Conservation (phyloP, 805 yeast genomes). For the Lachancea kluyveri region DNA sequence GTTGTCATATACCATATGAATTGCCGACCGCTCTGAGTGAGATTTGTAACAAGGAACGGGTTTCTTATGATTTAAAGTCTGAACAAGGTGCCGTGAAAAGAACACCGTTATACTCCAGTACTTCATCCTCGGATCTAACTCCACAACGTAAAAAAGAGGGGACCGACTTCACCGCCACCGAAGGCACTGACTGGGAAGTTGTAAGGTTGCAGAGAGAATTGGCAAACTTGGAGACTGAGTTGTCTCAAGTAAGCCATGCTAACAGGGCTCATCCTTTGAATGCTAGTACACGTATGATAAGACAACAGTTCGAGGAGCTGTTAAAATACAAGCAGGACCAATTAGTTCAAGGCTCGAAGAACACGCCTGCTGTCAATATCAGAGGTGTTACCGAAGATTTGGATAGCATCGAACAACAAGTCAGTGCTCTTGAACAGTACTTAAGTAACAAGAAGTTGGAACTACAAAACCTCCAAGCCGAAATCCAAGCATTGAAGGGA, state of each 20-base stretch:
- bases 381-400: conserved; percentile 55
- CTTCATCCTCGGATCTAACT: conserved; percentile 27
- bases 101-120: conserved; percentile 15
- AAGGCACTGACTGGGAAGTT: conserved; percentile 91
- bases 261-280: conserved; percentile 27
- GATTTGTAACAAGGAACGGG: conserved; percentile 79
- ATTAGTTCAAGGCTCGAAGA: conserved; percentile 12
- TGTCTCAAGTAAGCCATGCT: conserved; percentile 45
- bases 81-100: conserved; percentile 41
- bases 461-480: conserved; percentile 41
- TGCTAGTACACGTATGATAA: conserved; percentile 25
- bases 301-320: conserved; percentile 74
- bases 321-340: conserved; percentile 69
- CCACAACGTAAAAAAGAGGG: conserved; percentile 42
- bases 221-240: conserved; percentile 62
- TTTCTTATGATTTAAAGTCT: conserved; percentile 61
- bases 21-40: conserved; percentile 92
- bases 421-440: conserved; percentile 63
- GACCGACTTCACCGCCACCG: conserved; percentile 62
- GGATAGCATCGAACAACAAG: conserved; percentile 70
- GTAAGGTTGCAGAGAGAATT: conserved; percentile 76
- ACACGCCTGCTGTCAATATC: conserved; percentile 29
- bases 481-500: conserved; percentile 28
- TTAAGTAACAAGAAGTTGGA: conserved; percentile 56
- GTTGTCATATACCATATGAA: conserved; percentile 81